Conservation (phyloP, 495 filamentous ascomycete genomes). For the Aspergillus indologenus region DNA sequence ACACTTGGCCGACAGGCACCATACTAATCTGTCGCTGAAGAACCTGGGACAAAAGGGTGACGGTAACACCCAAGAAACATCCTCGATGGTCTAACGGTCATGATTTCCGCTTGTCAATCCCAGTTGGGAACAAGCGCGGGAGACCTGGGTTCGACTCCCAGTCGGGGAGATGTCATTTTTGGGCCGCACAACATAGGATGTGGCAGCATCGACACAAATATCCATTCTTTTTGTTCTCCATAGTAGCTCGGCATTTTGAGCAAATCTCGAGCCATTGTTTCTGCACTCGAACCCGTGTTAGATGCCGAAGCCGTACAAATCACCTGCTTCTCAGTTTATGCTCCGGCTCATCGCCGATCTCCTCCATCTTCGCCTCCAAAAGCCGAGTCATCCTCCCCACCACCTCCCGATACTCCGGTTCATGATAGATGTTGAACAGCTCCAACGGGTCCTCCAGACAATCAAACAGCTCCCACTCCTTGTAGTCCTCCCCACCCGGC, state of each 20-base stretch:
- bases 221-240: no score
- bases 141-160: neutral
- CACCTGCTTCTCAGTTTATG: slow-evolving; percentile 14
- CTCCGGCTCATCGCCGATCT: slow-evolving; percentile 41
- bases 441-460: slow-evolving; percentile 42
- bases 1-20: no score
- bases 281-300: no score
- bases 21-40: no score
- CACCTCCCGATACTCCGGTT: slow-evolving; percentile 30
- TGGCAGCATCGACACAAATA: no score
- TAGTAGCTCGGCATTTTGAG: no score
- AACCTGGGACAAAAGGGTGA: no score
- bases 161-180: neutral
- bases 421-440: slow-evolving; percentile 40
- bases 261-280: no score
- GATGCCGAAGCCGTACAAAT: neutral
- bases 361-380: slow-evolving; percentile 40
- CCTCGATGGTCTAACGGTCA: neutral
- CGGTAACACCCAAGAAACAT: neutral
- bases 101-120: neutral
- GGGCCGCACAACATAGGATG: no score
- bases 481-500: slow-evolving; percentile 27
- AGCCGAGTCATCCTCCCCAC: slow-evolving; percentile 32
- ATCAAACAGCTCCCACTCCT: slow-evolving; percentile 48
- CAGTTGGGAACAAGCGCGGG: neutral